phyloP scores from a whole-genome alignment of 495 filamentous ascomycete species.

The Xylaria curta region DNA sequence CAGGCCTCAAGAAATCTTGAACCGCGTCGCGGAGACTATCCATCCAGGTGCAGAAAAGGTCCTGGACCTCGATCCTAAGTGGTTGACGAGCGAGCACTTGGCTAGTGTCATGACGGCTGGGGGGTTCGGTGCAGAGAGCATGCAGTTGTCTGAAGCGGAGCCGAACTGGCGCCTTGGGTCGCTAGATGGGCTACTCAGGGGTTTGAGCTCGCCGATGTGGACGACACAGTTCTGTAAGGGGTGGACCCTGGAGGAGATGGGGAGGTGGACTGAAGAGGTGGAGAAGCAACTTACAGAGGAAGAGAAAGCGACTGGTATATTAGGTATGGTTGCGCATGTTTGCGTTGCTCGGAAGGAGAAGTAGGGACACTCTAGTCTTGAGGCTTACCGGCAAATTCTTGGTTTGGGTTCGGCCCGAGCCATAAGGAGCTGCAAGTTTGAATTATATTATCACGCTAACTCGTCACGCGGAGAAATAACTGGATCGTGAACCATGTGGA shows the following conservation, averaged over 20 bases:
- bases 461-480: neutral
- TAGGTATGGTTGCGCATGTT: slow-evolving; percentile 61
- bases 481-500: neutral
- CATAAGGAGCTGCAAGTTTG: neutral
- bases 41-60: slow-evolving; percentile 20
- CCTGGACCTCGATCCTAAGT: slow-evolving; percentile 30
- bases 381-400: neutral
- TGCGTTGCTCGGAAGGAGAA: slow-evolving; percentile 41
- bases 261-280: slow-evolving; percentile 35
- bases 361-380: neutral
- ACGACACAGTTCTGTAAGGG: slow-evolving; percentile 37
- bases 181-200: slow-evolving; percentile 19
- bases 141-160: slow-evolving; percentile 21
- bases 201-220: slow-evolving; percentile 34
- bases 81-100: slow-evolving; percentile 35
- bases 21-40: slow-evolving; percentile 23
- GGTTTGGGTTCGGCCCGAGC: neutral
- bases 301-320: slow-evolving; percentile 52
- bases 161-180: slow-evolving; percentile 34
- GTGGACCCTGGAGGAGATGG: slow-evolving; percentile 39
- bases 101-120: slow-evolving; percentile 27
- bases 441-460: neutral
- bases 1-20: slow-evolving; percentile 24
- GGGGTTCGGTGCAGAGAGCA: slow-evolving; percentile 26
- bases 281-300: slow-evolving; percentile 44